These are phyloP conservation scores for Trichoderma pleuroti DNA, from an alignment of 2,329 filamentous ascomycete genomes.

Conservation along the genomic window DNA sequence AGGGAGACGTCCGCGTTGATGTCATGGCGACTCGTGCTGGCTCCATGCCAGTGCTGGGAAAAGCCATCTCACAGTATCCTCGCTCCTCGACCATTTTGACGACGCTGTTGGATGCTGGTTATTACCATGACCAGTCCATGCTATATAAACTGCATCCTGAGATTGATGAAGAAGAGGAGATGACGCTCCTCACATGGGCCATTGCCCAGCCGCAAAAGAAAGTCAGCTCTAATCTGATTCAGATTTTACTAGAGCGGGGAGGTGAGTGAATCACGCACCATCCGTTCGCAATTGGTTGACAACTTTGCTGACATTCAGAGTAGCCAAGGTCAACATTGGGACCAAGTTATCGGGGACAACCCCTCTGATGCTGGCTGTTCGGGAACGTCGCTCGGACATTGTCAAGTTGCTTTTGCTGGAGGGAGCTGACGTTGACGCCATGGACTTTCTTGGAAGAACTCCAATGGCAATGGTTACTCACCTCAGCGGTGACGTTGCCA, in stretches of 20 bases:
- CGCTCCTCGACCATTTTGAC: constrained; percentile 51
- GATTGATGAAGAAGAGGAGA: constrained; percentile 49
- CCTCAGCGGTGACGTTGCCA: constrained; percentile 51
- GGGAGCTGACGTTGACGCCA: constrained; percentile 57
- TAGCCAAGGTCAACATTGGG: constrained; percentile 56
- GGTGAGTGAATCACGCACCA: constrained; percentile 28
- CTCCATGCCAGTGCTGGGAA: constrained; percentile 48
- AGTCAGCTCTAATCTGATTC: constrained; percentile 56
- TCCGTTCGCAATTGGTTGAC: neutral
- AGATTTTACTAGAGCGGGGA: constrained; percentile 49
- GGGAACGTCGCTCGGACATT: constrained; percentile 52
- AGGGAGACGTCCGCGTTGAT: constrained; percentile 49
- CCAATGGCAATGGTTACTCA: constrained; percentile 58
- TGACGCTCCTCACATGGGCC: constrained; percentile 59
- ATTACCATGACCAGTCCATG: constrained; percentile 55
- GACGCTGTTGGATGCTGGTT: constrained; percentile 54
- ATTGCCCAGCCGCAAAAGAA: constrained; percentile 61
- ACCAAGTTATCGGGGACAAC: constrained; percentile 51
- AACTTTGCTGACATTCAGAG: constrained; percentile 21
- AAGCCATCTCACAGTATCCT: constrained; percentile 53
- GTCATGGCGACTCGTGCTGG: constrained; percentile 44
- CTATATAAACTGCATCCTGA: constrained; percentile 43
- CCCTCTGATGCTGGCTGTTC: constrained; percentile 58
- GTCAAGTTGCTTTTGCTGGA: constrained; percentile 54
- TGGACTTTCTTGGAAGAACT: constrained; percentile 55